Conservation (phyloP, 257 asterid genomes). For the Ocimum tenuiflorum region DNA sequence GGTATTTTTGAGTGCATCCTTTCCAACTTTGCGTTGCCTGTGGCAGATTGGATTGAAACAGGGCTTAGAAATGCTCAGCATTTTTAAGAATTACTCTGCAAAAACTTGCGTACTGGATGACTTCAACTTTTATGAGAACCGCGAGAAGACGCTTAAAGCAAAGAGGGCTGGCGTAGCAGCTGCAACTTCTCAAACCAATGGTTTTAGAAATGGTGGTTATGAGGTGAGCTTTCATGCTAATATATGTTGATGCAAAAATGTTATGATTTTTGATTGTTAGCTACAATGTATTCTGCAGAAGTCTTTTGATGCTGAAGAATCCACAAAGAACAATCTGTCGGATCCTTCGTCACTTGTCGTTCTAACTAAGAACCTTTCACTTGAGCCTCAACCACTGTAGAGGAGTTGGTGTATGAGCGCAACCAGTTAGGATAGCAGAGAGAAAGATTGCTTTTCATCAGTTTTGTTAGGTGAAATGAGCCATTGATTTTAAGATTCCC, state of each 20-base stretch:
- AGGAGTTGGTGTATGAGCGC: conserved; percentile 26
- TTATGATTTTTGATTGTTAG: neutral
- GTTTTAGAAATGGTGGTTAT: conserved; percentile 15
- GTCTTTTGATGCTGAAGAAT: conserved; percentile 28
- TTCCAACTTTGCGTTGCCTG: neutral
- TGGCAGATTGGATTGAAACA: conserved; percentile 57
- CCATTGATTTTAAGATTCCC: neutral
- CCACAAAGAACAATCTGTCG: conserved; percentile 14
- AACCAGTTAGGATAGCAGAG: neutral
- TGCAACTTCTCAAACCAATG: conserved; percentile 23
- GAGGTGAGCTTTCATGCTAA: conserved; percentile 24
- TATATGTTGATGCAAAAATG: no score
- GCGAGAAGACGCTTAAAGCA: conserved; percentile 49
- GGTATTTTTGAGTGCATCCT: neutral
- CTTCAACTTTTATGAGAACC: conserved; percentile 58
- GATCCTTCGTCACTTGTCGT: conserved; percentile 35
- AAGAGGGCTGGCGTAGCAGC: conserved; percentile 31
- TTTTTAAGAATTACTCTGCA: conserved; percentile 54
- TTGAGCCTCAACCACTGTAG: conserved; percentile 34
- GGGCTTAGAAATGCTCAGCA: conserved; percentile 70
- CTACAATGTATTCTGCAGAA: conserved; percentile 27
- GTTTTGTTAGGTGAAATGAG: conserved; percentile 11
- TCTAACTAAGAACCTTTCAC: conserved; percentile 46
- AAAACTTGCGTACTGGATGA: conserved; percentile 61
- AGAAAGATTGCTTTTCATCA: neutral